A percentile compares a stretch with the other conserved stretches of the same genome.
Conservation (phyloP, 352 stramenopile genomes). For the Phytophthora foliorum region DNA sequence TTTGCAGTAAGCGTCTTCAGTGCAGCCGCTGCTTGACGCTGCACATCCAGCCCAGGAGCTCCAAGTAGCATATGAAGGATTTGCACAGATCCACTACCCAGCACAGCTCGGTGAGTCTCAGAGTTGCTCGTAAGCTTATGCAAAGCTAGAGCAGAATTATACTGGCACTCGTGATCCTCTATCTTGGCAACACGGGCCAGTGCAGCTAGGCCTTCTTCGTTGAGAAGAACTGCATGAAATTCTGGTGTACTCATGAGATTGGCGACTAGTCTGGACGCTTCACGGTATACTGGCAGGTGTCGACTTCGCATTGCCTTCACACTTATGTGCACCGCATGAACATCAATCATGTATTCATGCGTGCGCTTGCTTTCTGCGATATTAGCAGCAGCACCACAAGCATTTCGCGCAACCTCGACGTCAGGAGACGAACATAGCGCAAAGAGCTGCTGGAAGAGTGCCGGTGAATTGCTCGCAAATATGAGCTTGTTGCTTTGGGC, state of each 20-base stretch:
- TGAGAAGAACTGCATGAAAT: conserved; percentile 85
- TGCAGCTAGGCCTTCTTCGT: conserved; percentile 80
- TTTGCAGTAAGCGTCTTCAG: conserved; percentile 93
- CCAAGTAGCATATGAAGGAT: conserved; percentile 82
- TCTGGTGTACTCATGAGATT: conserved; percentile 91
- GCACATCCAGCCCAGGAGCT: conserved; percentile 77
- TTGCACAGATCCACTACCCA: conserved; percentile 65
- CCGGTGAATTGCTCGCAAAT: conserved; percentile 55
- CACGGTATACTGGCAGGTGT: conserved; percentile 92
- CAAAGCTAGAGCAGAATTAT: conserved; percentile 89
- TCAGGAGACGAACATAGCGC: conserved; percentile 84
- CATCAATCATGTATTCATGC: conserved; percentile 88
- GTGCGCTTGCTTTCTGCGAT: conserved; percentile 87
- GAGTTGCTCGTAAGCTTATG: conserved; percentile 90
- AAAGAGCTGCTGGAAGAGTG: conserved; percentile 75
- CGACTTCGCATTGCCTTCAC: conserved; percentile 91
- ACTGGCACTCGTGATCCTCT: conserved; percentile 93
- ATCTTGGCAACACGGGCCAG: conserved; percentile 90
- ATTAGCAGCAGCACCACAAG: conserved; percentile 93
- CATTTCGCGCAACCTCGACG: conserved; percentile 93
- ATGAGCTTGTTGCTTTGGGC: conserved; percentile 81
- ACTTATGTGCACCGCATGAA: conserved; percentile 89
- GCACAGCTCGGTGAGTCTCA: conserved; percentile 73
- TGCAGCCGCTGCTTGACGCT: conserved; percentile 91
- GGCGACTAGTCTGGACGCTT: conserved; percentile 90